Evolutionary conservation across 208 protist genomes (phyloP), one percentile per base, ranked within the genome.

Genomic region (Leishmania braziliensis): DNA sequence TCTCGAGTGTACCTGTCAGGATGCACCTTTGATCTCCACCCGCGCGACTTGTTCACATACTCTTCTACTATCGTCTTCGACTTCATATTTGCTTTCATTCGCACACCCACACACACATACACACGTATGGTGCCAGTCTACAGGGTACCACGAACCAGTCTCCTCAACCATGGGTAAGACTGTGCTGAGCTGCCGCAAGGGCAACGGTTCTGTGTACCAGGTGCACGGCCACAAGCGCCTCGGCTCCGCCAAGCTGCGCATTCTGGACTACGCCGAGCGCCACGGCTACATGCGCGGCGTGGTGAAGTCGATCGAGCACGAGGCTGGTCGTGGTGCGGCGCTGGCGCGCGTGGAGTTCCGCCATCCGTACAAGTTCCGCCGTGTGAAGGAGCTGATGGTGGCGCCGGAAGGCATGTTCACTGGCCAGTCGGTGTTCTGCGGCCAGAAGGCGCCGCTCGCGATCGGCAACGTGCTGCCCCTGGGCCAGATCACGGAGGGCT

Each of bases 391-490:
- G 91, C 79, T 97, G 46, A 99, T 99, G 89, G 95, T 99, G 77
- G 98, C 98, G 72, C 88, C 98, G 77, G 99, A 99, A 95, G 99
- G 99, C 79, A 97, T 99, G 83, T 99, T 99, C 94, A 99, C 98
- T 63, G 99, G 99, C 77, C 99, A 99, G 96, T 99, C 99, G 84
- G 84, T 99, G 77, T 99, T 99, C 90, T 99, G 94, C 91, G 99
- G 99, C 81, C 96, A 98, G 83, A 99, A 99, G 90, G 99, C 92
- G 83, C 83, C 89, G 50, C 88, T 99, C 10, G 88, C 92, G 72
- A 97, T 99, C 79, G 99, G 99, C 81, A 99, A 99, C 94, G 93
- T 99, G 53, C 88, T 99, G 36, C 99, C 99, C 63, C 71, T 99
- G 53, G 92, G 92, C 53, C 84, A 94, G 70, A 94, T 99, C 84